phyloP scores from a whole-genome alignment of 2,329 filamentous ascomycete genomes.

The Fusarium coffeatum region DNA sequence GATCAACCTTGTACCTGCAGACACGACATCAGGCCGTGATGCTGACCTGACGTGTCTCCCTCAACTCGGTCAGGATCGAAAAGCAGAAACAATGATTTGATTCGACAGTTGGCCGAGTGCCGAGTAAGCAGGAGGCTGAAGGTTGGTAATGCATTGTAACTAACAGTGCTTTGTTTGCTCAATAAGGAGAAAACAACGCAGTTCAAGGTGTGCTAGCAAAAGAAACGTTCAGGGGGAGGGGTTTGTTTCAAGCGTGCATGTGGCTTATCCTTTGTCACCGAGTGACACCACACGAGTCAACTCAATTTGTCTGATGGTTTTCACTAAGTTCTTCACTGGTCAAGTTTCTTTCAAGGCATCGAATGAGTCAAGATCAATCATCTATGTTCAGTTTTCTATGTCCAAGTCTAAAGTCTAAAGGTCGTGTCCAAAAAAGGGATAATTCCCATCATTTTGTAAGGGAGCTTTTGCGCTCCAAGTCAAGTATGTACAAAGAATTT shows the following conservation, averaged over 20 bases:
- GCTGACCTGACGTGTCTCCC: constrained; percentile 37
- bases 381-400: constrained; percentile 30
- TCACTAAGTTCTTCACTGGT: background rate
- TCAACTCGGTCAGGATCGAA: background rate
- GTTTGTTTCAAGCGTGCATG: constrained; percentile 29
- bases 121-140: constrained; percentile 2
- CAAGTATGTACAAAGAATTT: constrained; percentile 48
- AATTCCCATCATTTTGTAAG: constrained; percentile 21
- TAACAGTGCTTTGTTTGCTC: background rate
- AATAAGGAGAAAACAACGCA: background rate
- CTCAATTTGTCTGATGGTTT: background rate
- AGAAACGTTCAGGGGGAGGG: background rate
- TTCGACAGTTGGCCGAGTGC: background rate
- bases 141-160: background rate
- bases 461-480: constrained; percentile 10
- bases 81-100: background rate
- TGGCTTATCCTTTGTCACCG: constrained; percentile 15
- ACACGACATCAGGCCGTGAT: constrained; percentile 26
- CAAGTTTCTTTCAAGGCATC: background rate
- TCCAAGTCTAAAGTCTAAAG: constrained; percentile 29
- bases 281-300: constrained; percentile 1
- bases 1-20: constrained; percentile 25
- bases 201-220: constrained; percentile 3
- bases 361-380: constrained; percentile 14
- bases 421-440: constrained; percentile 14